Conservation (phyloP, 129 eudicot species). For the Flaveria linearis region DNA sequence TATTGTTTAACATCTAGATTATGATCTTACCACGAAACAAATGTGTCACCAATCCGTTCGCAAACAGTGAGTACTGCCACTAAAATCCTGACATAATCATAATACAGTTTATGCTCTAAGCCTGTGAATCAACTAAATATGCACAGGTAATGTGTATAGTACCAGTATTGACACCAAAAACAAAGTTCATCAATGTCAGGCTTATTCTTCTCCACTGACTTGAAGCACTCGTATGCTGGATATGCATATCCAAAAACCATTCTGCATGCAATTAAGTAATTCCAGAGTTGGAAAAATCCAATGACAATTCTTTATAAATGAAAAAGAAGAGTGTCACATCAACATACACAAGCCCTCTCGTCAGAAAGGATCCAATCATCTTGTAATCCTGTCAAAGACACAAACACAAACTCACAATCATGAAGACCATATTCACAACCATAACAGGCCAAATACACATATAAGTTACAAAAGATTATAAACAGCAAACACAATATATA, state of each 20-base stretch:
- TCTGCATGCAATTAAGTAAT: conserved; percentile 43
- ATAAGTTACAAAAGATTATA: not conserved
- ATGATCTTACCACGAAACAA: conserved; percentile 72
- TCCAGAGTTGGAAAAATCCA: not conserved
- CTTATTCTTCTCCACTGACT: conserved; percentile 81
- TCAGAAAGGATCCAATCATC: conserved; percentile 90
- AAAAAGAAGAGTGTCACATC: conserved; percentile 8
- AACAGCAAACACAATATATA: not conserved
- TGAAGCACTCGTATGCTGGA: conserved; percentile 93
- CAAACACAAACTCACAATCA: conserved; percentile 9
- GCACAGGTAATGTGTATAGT: conserved; percentile 2
- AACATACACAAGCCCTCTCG: conserved; percentile 94
- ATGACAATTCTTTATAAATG: conserved; percentile 6
- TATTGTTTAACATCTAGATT: not conserved
- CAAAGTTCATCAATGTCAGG: conserved; percentile 85
- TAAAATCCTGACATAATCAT: conserved; percentile 69
- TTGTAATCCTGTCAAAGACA: conserved; percentile 49
- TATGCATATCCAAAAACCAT: conserved; percentile 89
- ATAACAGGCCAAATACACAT: not conserved
- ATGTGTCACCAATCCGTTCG: conserved; percentile 82
- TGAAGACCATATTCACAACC: not conserved
- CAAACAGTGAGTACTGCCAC: conserved; percentile 80
- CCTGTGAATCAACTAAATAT: not conserved
- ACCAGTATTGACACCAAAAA: conserved; percentile 99
- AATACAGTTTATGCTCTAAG: conserved; percentile 13